Percentiles rank a stretch among this genome's conserved stretches.
Conservation (phyloP, 306 rosid genomes). For the Malus orientalis region DNA sequence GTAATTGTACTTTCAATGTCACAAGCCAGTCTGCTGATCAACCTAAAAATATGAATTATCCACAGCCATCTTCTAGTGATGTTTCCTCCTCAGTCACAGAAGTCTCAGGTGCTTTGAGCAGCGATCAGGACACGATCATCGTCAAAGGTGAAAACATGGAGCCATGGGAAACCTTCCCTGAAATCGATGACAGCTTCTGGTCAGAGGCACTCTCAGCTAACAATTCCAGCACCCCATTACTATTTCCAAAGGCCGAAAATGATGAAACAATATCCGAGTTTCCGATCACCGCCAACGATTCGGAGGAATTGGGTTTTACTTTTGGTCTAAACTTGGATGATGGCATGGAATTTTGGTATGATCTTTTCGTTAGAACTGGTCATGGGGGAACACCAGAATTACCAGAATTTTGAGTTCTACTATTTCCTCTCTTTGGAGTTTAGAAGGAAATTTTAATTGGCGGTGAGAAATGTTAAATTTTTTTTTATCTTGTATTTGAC, state of each 20-base stretch:
- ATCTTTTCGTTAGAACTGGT: constrained; percentile 46
- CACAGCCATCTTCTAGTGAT: constrained; percentile 37
- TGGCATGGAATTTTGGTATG: constrained; percentile 82
- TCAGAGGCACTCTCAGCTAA: constrained; percentile 43
- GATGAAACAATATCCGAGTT: constrained; percentile 14
- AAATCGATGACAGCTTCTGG: constrained; percentile 62
- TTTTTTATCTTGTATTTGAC: constrained; percentile 9
- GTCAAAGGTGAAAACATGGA: constrained; percentile 36
- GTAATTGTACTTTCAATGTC: constrained; percentile 19
- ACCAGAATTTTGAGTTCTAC: constrained; percentile 40
- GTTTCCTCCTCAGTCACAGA: constrained; percentile 36
- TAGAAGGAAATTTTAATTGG: neutral
- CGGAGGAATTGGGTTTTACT: constrained; percentile 9
- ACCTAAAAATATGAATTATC: constrained; percentile 13
- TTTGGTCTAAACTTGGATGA: constrained; percentile 32
- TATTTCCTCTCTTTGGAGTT: neutral
- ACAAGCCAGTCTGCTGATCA: constrained; percentile 31
- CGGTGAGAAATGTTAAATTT: neutral
- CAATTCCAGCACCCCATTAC: neutral
- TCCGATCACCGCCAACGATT: constrained; percentile 20
- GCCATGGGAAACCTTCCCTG: constrained; percentile 27
- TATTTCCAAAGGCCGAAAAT: constrained; percentile 16
- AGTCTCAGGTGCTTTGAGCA: neutral
- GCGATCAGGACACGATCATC: neutral
- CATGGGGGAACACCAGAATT: constrained; percentile 35